Evolutionary conservation across 2,329 filamentous ascomycete species (phyloP), one percentile per base, ranked within the genome.

Genomic region (Fusarium decemcellulare): DNA sequence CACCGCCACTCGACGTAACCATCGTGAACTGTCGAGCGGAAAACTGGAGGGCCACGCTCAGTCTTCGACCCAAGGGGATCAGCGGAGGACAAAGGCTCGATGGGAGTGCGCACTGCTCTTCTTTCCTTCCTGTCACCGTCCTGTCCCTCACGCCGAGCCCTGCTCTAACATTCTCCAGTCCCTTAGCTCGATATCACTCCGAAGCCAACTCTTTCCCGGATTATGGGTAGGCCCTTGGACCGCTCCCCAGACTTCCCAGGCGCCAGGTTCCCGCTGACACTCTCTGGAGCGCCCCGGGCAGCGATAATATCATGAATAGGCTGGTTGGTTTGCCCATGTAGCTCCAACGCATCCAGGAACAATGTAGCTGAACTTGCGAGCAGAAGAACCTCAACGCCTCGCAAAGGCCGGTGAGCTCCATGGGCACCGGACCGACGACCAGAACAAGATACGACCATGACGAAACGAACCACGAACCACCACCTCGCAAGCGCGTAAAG

Each of bases 161-260:
- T 61, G 50, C 60, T 68, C 47, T 61, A 59, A 51, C 40, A 42
- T 27, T 10, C 57, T 60, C 15, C 61, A 81, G 79, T 71, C 72
- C 78, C 54, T 68, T 76, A 58, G 70, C 70, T 56, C 76, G 79
- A 62, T 82, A 82, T 63, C 63, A 72, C 57, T 82, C 79, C 60
- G 67, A 78, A 61, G 76, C 76, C 66, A 75, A 77, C 72, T 81
- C 79, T 63, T 80, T 81, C 70, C 81, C 81, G 53, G 81, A 82
- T 73, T 83, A 82, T 82, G 80, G 78, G 81, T 82, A 78, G 56
- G 72, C 62, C 63, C 63, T 60, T 65, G 51, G 48, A 51, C 48
- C 39, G 30, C 32, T 55, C 55, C 32, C 29, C 11, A 56, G 37
- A 61, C 55, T 23, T 23, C 23, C 23, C 23, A 23, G 23, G 23